phyloP scores from a whole-genome alignment of 495 filamentous ascomycete species.

The Letharia columbiana region DNA sequence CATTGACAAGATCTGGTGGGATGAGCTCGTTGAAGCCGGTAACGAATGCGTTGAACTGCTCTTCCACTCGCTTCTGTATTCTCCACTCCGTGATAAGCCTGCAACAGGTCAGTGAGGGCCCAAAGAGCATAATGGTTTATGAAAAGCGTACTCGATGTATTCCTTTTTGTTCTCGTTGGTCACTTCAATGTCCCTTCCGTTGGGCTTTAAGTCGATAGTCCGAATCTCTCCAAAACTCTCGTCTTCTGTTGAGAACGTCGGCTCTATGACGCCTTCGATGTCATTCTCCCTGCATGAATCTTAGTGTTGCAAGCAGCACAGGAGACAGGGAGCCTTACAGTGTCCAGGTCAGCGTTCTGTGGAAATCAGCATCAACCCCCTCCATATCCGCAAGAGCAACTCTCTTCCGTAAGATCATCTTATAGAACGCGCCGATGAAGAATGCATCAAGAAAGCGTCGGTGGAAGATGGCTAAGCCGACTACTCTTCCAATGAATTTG shows the following conservation, averaged over 20 bases:
- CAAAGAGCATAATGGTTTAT: neutral
- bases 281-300: conserved; percentile 65
- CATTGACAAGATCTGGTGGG: conserved; percentile 90
- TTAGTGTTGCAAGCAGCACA: conserved; percentile 23
- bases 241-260: conserved; percentile 93
- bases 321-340: conserved; percentile 43
- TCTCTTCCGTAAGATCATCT: conserved; percentile 96
- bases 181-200: conserved; percentile 84
- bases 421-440: conserved; percentile 99
- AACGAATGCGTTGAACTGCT: conserved; percentile 97
- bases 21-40: conserved; percentile 97
- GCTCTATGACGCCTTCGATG: conserved; percentile 82
- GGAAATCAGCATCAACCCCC: conserved; percentile 95
- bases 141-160: conserved; percentile 70
- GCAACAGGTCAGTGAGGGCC: neutral
- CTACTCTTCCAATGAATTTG: conserved; percentile 98
- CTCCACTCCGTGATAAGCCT: conserved; percentile 96
- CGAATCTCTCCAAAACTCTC: conserved; percentile 91
- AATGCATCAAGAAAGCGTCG: conserved; percentile 96
- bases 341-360: conserved; percentile 91
- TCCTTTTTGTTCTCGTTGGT: conserved; percentile 95
- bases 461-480: conserved; percentile 97
- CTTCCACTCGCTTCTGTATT: conserved; percentile 94
- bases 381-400: conserved; percentile 95
- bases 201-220: conserved; percentile 86